Conservation (phyloP, 169 alveolate genomes). For the Plasmodium blacklocki region DNA sequence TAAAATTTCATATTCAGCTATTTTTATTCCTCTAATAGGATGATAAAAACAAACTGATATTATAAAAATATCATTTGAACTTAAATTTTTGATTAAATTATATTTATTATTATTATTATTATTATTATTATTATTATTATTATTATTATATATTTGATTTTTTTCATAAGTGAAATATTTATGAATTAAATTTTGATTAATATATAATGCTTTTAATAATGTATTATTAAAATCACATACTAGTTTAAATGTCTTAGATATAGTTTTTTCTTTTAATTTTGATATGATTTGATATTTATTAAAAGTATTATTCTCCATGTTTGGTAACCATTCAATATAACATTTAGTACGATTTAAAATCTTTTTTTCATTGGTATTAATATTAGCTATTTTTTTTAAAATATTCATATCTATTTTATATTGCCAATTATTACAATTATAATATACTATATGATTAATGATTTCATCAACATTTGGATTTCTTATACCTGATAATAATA, state of each 20-base stretch:
- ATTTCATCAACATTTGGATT: slow-evolving; percentile 48
- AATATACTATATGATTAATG: slow-evolving; percentile 35
- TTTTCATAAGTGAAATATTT: slow-evolving; percentile 8
- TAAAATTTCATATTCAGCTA: slow-evolving; percentile 87
- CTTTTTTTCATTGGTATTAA: slow-evolving; percentile 4
- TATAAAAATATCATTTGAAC: slow-evolving; percentile 28
- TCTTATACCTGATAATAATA: slow-evolving; percentile 47
- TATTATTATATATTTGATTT: neutral
- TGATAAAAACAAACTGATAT: slow-evolving; percentile 86
- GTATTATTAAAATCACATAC: slow-evolving; percentile 74
- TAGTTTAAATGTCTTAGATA: slow-evolving; percentile 49
- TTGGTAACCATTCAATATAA: slow-evolving; percentile 54
- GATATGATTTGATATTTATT: slow-evolving; percentile 55
- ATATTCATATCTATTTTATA: slow-evolving; percentile 39
- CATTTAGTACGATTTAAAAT: slow-evolving; percentile 52
- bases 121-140: neutral
- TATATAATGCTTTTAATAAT: slow-evolving; percentile 35
- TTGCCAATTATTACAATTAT: slow-evolving; percentile 68
- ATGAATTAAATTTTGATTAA: slow-evolving; percentile 57
- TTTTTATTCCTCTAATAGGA: slow-evolving; percentile 87
- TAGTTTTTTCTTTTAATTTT: slow-evolving; percentile 50
- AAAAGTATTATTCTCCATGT: slow-evolving; percentile 53
- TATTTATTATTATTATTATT: no score
- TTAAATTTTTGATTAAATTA: neutral
- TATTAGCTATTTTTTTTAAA: slow-evolving; percentile 22